A percentile compares a stretch with the other conserved stretches of the same genome.
These are phyloP conservation scores for Hypoxylon rubiginosum DNA, from an alignment of 2,329 filamentous ascomycete species.

Conservation along the genomic window DNA sequence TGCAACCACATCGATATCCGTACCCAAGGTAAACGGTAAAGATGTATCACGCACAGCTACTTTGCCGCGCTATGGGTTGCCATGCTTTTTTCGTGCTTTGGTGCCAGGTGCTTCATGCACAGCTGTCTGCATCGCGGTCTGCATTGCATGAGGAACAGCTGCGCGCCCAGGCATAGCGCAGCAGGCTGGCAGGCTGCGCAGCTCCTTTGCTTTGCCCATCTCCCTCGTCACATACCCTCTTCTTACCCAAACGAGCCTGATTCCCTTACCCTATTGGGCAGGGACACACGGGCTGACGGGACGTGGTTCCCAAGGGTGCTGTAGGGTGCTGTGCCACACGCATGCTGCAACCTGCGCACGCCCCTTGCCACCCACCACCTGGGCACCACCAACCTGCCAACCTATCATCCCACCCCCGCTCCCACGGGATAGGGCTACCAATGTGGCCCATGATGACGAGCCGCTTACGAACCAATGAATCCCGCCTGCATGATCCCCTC, in stretches of 20 bases:
- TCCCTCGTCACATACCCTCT: constrained; percentile 35
- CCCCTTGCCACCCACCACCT: neutral
- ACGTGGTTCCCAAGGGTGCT: constrained; percentile 19
- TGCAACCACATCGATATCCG: neutral
- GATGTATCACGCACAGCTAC: constrained; percentile 21
- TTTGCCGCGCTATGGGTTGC: constrained; percentile 1
- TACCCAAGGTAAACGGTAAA: neutral
- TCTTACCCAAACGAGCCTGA: constrained; percentile 37
- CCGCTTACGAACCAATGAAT: constrained; percentile 39
- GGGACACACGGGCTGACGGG: constrained; percentile 33
- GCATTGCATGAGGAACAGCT: constrained; percentile 25
- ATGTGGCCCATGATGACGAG: constrained; percentile 41
- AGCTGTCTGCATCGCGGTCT: constrained; percentile 5
- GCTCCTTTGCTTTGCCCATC: neutral
- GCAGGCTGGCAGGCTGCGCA: too few species aligned
- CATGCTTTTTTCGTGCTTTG: neutral
- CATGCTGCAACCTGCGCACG: neutral
- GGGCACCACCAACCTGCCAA: neutral
- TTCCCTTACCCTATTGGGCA: constrained; percentile 35
- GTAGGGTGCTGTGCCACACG: neutral
- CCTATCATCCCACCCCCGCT: constrained; percentile 30
- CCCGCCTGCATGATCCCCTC: constrained; percentile 25
- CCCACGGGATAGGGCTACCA: constrained; percentile 30
- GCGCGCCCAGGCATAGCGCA: too few species aligned
- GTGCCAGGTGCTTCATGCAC: constrained; percentile 17